These are phyloP conservation scores for Syzygium jambos DNA, from an alignment of 345 rosid genomes.

Conservation along the genomic window DNA sequence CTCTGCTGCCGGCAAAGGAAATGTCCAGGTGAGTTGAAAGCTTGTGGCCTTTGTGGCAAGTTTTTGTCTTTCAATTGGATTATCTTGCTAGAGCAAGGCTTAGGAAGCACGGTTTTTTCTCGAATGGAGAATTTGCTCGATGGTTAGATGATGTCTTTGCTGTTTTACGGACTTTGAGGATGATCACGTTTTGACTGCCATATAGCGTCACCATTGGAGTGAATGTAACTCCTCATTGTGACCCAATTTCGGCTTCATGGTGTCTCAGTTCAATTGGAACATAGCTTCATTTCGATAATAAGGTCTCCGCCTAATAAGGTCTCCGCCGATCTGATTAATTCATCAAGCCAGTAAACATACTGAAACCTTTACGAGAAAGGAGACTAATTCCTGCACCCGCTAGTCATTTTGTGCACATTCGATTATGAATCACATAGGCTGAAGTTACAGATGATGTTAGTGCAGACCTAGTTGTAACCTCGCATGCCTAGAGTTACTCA, in stretches of 20 bases:
- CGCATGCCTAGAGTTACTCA: background rate
- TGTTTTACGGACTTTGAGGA: background rate
- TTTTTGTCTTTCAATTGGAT: background rate
- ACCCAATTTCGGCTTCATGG: background rate
- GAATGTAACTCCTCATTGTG: background rate
- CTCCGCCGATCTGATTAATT: background rate
- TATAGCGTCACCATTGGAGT: background rate
- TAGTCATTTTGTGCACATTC: background rate
- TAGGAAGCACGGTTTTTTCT: background rate
- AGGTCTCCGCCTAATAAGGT: background rate
- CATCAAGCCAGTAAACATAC: background rate
- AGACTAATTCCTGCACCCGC: background rate
- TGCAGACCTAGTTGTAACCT: background rate
- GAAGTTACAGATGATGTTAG: background rate
- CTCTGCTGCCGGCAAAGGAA: conserved; percentile 80
- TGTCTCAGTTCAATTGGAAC: background rate
- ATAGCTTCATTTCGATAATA: background rate
- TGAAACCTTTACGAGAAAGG: background rate
- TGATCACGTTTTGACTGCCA: background rate
- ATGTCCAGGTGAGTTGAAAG: conserved; percentile 41
- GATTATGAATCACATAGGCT: background rate
- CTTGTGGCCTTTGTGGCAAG: background rate
- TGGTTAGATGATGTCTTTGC: background rate
- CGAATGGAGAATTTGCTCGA: background rate
- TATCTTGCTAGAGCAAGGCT: background rate